These are phyloP conservation scores for Apiospora pterosperma DNA, from an alignment of 2,329 filamentous ascomycete genomes.

Conservation along the genomic window DNA sequence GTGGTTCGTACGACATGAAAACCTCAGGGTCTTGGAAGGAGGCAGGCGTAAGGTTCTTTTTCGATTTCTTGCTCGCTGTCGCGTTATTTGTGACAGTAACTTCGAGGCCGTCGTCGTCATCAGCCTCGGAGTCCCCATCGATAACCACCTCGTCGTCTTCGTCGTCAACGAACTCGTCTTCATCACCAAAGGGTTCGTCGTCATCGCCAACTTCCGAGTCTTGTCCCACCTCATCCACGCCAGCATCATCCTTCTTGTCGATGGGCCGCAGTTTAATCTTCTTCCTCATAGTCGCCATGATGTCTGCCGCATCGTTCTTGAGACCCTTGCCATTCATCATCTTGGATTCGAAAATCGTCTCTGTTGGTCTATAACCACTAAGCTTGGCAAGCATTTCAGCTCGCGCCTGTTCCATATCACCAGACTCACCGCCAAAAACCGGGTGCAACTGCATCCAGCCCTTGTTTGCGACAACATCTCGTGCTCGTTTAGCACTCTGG, in stretches of 20 bases:
- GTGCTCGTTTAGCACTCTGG: slow-evolving; percentile 85
- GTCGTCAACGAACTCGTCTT: slow-evolving; percentile 25
- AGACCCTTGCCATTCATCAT: slow-evolving; percentile 14
- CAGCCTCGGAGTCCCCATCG: slow-evolving; percentile 35
- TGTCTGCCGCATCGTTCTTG: slow-evolving; percentile 49
- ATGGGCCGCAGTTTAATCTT: slow-evolving; percentile 47
- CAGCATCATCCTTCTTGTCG: slow-evolving; percentile 24
- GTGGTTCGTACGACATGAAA: slow-evolving; percentile 95
- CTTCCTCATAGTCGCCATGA: slow-evolving; percentile 54
- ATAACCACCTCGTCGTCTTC: slow-evolving; percentile 34
- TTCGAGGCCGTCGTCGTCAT: slow-evolving; percentile 64
- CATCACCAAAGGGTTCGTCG: slow-evolving; percentile 5
- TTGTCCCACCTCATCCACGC: background rate
- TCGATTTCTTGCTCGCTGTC: slow-evolving; percentile 43
- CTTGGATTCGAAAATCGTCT: slow-evolving; percentile 83
- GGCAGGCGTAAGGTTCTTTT: slow-evolving; percentile 26
- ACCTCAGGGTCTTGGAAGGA: slow-evolving; percentile 82
- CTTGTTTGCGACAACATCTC: slow-evolving; percentile 68
- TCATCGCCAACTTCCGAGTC: background rate
- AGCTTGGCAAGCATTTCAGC: slow-evolving; percentile 86
- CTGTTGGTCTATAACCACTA: slow-evolving; percentile 81
- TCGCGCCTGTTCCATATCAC: slow-evolving; percentile 65
- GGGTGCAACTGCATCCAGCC: slow-evolving; percentile 74
- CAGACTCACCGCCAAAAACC: slow-evolving; percentile 70
- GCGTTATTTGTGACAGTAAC: slow-evolving; percentile 64